These are phyloP conservation scores for Magnolia kwangsiensis DNA, from an alignment of 164 flowering plant genomes.

Conservation along the genomic window DNA sequence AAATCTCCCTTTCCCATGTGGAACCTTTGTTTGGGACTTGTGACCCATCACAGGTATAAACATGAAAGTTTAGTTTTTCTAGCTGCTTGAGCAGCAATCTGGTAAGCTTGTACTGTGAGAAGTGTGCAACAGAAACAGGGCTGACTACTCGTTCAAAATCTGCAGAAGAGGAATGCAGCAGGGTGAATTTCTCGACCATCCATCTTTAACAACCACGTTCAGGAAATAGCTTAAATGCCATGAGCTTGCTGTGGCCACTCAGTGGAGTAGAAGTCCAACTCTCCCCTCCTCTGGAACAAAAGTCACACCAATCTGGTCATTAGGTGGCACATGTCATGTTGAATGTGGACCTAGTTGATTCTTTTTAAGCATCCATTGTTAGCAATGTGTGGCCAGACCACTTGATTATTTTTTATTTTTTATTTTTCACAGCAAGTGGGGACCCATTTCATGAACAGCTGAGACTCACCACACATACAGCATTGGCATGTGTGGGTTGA, in stretches of 20 bases:
- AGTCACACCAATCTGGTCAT: neutral
- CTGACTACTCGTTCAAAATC: constrained; percentile 78
- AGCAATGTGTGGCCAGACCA: neutral
- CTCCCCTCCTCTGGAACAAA: neutral
- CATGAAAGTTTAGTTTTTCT: constrained; percentile 42
- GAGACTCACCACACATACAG: too few relatives aligned
- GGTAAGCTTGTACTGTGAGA: constrained; percentile 80
- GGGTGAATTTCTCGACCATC: neutral
- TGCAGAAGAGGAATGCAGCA: constrained; percentile 26
- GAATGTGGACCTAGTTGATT: neutral
- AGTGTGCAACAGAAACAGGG: constrained; percentile 92
- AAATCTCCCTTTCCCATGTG: constrained; percentile 39
- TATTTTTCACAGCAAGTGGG: too few relatives aligned
- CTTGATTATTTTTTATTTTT: neutral
- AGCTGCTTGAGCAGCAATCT: constrained; percentile 58
- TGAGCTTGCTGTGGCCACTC: neutral
- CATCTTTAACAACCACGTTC: neutral
- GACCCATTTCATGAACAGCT: too few relatives aligned
- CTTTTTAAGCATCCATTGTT: too few relatives aligned
- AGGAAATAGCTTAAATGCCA: neutral
- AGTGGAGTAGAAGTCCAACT: neutral
- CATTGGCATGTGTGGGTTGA: neutral
- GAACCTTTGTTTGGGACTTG: constrained; percentile 15
- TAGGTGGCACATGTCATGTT: neutral
- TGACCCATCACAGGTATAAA: constrained; percentile 27